Evolutionary conservation across 2,329 filamentous ascomycete genomes (phyloP), one percentile per base, ranked within the genome.

Genomic region (Cladophialophora psammophila): DNA sequence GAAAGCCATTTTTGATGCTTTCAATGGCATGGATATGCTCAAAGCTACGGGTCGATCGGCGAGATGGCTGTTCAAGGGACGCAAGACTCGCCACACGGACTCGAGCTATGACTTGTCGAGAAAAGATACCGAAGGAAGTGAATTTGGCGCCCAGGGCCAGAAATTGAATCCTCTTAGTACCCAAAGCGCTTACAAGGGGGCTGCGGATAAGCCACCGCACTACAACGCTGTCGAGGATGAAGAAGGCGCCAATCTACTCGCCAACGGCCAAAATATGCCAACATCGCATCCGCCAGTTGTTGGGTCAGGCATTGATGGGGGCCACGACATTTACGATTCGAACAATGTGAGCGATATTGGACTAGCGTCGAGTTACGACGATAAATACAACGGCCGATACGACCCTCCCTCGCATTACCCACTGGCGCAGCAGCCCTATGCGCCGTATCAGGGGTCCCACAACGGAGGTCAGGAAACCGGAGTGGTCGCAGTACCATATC

Each of bases 1-100:
- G 57, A 83, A 84, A 69, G 92, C 92, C 3, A 77, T 94, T 6
- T 76, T 83, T 1, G 90, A 94, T 73, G 89, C 91, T 1, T 84
- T 93, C 76, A 95, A 95, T 74, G 85, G 91, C 0, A 92, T 91
- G 89, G 93, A 97, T 76, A 86, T 96, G 50, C 80, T 92, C 74
- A 96, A 94, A 79, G 91, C 91, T 0, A 88, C 91, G 68, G 91
- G 90, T 8, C 86, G 93, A 59, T 90, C 91, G 26, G 86, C 92
- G 73, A 86, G 90, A 72, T 96, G 93, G 93, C 81, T 96, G 20
- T 90, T 94, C 69, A 87, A 92, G 15, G 92, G 92, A 50, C 85
- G 87, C 62, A 90, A 87, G 76, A 77, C 72, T 65, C 76, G 81
- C 54, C 77, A 75, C 56, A 64, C 75, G 48, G 80, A 82, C 61